Percentiles rank a stretch among this genome's conserved stretches.
Conservation (phyloP, 352 stramenopile genomes). For the Pythium aquatile region DNA sequence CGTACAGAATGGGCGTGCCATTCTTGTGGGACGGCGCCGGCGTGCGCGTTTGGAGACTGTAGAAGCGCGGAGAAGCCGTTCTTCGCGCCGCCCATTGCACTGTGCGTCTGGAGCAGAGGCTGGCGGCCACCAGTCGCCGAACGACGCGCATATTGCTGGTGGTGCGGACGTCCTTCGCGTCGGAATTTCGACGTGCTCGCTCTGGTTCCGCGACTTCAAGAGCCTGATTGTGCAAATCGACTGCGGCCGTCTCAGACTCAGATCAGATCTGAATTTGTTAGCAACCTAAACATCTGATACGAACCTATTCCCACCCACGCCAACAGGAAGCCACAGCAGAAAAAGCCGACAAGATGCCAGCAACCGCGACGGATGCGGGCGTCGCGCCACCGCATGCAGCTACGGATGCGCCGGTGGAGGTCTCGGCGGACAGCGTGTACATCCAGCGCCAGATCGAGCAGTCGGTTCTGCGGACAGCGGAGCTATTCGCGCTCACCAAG, state of each 20-base stretch:
- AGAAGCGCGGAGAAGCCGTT: constrained; percentile 6
- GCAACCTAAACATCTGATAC: background rate
- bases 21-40: constrained; percentile 25
- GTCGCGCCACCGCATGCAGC: background rate
- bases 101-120: background rate
- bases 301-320: background rate
- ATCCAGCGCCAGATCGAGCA: constrained; percentile 46
- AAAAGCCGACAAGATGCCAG: background rate
- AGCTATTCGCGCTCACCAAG: constrained; percentile 75
- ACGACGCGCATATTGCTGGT: background rate
- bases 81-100: background rate
- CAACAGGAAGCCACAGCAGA: background rate
- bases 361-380: constrained; percentile 12
- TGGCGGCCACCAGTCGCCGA: background rate
- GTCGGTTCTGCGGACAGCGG: constrained; percentile 63
- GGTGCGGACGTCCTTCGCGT: background rate
- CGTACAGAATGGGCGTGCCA: constrained; percentile 26
- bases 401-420: background rate
- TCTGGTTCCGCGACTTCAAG: constrained; percentile 5
- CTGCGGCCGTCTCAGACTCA: background rate
- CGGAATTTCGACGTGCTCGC: constrained; percentile 8
- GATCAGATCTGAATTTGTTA: background rate
- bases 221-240: constrained; percentile 11
- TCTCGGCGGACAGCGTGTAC: constrained; percentile 14
- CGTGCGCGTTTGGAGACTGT: background rate